Conservation (phyloP, 2,329 filamentous ascomycete genomes). For the Metarhizium robertsii region DNA sequence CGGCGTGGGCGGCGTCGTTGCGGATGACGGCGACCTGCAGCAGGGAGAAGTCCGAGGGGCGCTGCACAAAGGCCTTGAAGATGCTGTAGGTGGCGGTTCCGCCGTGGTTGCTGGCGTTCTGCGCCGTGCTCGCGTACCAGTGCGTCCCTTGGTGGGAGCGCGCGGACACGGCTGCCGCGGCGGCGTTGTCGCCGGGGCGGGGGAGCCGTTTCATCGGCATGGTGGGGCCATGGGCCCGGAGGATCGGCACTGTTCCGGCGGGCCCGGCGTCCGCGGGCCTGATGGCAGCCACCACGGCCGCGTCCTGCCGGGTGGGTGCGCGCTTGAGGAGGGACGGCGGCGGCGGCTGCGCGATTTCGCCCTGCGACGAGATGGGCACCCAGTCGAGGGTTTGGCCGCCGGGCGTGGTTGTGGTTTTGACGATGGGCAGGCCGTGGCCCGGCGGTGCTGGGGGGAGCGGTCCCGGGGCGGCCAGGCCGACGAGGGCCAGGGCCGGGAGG, state of each 20-base stretch:
- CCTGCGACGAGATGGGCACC: constrained; percentile 10
- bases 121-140: constrained; percentile 11
- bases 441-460: neutral
- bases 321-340: neutral
- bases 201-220: constrained; percentile 9
- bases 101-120: constrained; percentile 8
- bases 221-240: constrained; percentile 6
- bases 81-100: constrained; percentile 10
- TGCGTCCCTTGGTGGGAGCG: constrained; percentile 8
- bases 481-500: neutral
- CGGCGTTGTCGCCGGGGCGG: neutral
- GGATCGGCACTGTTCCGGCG: constrained; percentile 11
- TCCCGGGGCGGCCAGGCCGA: neutral
- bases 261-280: constrained; percentile 7
- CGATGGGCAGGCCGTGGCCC: constrained; percentile 5
- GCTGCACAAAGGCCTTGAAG: constrained; percentile 10
- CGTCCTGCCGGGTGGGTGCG: neutral
- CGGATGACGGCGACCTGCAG: constrained; percentile 12
- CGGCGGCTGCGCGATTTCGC: constrained; percentile 6
- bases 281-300: constrained; percentile 2
- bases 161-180: neutral
- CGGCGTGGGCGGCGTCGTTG: constrained; percentile 5
- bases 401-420: constrained; percentile 7
- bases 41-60: constrained; percentile 11
- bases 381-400: constrained; percentile 12